phyloP scores from a whole-genome alignment of 139 green algal species.

The Micromonas commoda region DNA sequence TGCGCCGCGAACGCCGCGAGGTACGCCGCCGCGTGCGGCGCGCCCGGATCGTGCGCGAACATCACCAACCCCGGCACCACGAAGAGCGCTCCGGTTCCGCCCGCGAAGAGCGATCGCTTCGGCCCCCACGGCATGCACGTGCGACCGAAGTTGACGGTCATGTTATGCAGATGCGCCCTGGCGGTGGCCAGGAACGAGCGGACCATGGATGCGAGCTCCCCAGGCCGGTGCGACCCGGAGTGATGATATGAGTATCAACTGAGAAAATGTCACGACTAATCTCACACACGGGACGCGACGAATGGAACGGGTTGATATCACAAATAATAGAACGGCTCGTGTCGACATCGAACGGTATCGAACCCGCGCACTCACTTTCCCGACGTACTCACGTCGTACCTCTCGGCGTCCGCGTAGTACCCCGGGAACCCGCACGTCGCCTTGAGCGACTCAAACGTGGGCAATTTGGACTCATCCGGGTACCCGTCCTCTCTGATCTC shows the following conservation, averaged over 20 bases:
- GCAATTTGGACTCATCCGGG: background rate
- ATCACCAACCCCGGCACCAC: background rate
- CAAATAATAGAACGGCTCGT: too few relatives aligned
- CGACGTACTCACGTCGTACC: background rate
- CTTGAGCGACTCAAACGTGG: slow-evolving; percentile 19
- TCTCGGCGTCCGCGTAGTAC: slow-evolving; percentile 17
- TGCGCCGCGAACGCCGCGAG: background rate
- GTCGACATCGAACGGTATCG: background rate
- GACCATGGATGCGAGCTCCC: background rate
- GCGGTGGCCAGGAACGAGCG: background rate
- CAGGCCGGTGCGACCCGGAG: background rate
- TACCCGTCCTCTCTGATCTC: slow-evolving; percentile 1
- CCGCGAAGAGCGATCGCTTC: background rate
- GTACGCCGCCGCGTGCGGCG: background rate
- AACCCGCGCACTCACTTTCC: background rate
- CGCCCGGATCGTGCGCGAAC: background rate
- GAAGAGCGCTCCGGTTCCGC: background rate
- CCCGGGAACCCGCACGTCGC: background rate
- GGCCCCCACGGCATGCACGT: background rate
- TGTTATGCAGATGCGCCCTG: background rate
- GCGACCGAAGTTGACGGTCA: background rate
- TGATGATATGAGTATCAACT: too few relatives aligned
- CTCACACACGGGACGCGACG: too few relatives aligned
- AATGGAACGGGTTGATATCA: too few relatives aligned
- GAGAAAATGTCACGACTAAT: too few relatives aligned